Base-by-base conservation (phyloP, 129 eudicot species). In the Escallonia rubra region DNA sequence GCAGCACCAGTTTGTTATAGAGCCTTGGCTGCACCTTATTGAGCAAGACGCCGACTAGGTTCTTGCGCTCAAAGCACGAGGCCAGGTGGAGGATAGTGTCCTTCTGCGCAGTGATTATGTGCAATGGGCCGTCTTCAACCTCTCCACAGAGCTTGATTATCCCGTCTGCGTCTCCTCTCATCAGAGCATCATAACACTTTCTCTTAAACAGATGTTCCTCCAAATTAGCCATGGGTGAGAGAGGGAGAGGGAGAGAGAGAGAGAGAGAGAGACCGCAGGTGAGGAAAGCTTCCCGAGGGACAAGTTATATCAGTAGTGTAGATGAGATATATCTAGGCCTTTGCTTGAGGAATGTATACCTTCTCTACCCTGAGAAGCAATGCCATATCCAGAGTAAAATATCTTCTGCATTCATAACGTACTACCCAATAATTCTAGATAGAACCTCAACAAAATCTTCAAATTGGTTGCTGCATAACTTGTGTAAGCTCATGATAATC, bases 41-140 rank as follows among this genome's bases (percentile, higher is more conserved):
- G 10, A 72, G 76, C 38, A 72, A 41, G 7, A 5, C 7, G 16
- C 43, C 15, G 1, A 64, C 70, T 2, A 72, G 53, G 40, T 13
- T 5, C 41, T 13, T 45, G 43, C 64, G 76, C 49, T 55, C 63
- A 14, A 70, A 43, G 70, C 43, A 72, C 4, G 69, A 23, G 23
- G 76, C 76, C 76, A 72, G 63, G 38, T 72, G 76, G 8, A 72
- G 64, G 46, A 72, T 70, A 1, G 76, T 63, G 69, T 72, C 76
- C 2, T 63, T 16, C 47, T 72, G 76, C 44, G 64, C 64, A 38
- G 76, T 72, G 23, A 72, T 1, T 46, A 14, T 43, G 46, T 72
- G 76, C 42, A 72, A 51, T 39, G 76, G 64, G 38, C 76, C 76
- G 4, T 72, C 64, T 44, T 13, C 8, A 10, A 43, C 44, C 7